phyloP scores from a whole-genome alignment of 2,329 filamentous ascomycete species.

The Trichoderma sp. region DNA sequence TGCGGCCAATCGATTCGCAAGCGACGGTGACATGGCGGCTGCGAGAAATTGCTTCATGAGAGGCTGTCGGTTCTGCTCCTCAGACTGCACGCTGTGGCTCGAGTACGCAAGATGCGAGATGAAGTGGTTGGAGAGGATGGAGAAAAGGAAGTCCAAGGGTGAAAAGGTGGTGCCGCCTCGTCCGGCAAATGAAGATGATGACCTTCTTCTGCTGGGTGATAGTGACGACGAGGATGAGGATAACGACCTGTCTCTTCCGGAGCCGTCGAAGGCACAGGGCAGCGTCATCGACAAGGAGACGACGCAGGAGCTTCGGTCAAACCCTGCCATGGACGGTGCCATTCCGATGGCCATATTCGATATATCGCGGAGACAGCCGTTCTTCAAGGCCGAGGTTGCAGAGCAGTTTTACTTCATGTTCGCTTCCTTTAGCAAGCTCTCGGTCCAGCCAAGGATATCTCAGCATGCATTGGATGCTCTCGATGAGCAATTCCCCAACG shows the following conservation, averaged over 20 bases:
- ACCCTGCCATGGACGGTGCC: conserved; percentile 86
- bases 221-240: conserved; percentile 50
- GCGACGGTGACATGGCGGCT: conserved; percentile 81
- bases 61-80: conserved; percentile 85
- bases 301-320: conserved; percentile 61
- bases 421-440: conserved; percentile 65
- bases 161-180: conserved; percentile 39
- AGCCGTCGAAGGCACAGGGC: conserved; percentile 43
- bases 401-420: conserved; percentile 82
- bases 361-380: conserved; percentile 75
- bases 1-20: conserved; percentile 75
- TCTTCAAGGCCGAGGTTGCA: conserved; percentile 65
- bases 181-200: conserved; percentile 51
- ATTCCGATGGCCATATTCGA: conserved; percentile 94
- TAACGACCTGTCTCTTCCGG: conserved; percentile 46
- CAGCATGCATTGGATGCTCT: conserved; percentile 72
- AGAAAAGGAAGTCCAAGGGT: conserved; percentile 65
- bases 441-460: conserved; percentile 66
- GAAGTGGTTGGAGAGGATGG: conserved; percentile 84
- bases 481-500: conserved; percentile 57
- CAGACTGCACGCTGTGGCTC: conserved; percentile 73
- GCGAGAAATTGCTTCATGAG: conserved; percentile 85
- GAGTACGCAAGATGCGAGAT: conserved; percentile 92
- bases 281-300: conserved; percentile 51
- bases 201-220: conserved; percentile 45